Evolutionary conservation across 1,284 basidiomycete species (phyloP), one percentile per base, ranked within the genome.

Genomic region (Sporisorium iseilematis-ciliati): DNA sequence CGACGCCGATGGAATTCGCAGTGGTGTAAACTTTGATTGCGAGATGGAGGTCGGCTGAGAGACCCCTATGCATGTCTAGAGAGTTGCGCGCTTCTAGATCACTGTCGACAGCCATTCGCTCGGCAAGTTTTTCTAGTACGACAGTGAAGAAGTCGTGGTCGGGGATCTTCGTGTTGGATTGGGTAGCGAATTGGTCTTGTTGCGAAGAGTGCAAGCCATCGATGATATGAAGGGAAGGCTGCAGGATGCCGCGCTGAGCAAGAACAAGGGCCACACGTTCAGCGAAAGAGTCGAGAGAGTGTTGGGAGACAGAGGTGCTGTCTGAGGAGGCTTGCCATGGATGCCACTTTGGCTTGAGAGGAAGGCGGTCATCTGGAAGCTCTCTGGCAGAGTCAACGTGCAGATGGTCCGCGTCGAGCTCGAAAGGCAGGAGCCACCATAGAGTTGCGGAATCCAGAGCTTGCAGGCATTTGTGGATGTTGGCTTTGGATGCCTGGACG

Each of bases 241-340:
- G 64, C 0, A 75, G 50, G 21, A 67, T 57, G 12, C 67, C 67
- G 2, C 73, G 67, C 45, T 71, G 60, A 4, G 67, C 73, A 18
- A 75, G 64, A 0, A 75, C 73, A 10, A 75, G 63, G 5, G 73
- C 57, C 10, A 71, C 61, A 14, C 64, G 67, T 23, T 75, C 73
- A 18, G 67, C 57, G 18, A 75, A 70, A 21, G 60, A 55, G 35
- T 71, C 60, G 43, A 75, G 60, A 7, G 49, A 42, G 16, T 65
- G 54, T 21, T 57, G 31, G 2, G 67, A 60, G 26, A 75, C 25
- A 1, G 35, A 21, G 5, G 8, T 11, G 4, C 61, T 65, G 16
- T 63, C 49, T 16, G 53, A 12, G 10, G 57, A 57, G 2, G 45
- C n/a, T 38, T 75, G 67, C 73, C 73, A 75, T 11, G 67, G 67